phyloP scores from a whole-genome alignment of 1,284 basidiomycete genomes.

The Sanguinoderma infundibulare region DNA sequence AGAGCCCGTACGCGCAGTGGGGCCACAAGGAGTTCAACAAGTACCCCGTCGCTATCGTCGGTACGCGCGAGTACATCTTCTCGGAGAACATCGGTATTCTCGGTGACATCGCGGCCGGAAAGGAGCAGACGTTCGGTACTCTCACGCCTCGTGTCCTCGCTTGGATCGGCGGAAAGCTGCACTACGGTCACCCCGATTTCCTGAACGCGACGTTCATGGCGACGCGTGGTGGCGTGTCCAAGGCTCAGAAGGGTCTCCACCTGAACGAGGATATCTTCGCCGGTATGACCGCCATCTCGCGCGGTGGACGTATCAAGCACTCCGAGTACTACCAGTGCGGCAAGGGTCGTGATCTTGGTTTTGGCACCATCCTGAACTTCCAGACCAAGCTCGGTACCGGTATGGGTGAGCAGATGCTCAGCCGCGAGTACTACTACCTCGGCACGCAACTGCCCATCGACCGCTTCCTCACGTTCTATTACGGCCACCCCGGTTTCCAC shows the following conservation, averaged over 20 bases:
- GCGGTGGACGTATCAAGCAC: slow-evolving; percentile 99
- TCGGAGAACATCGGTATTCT: slow-evolving; percentile 99
- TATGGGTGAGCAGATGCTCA: slow-evolving; percentile 99
- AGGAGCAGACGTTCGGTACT: slow-evolving; percentile 99
- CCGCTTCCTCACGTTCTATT: slow-evolving; percentile 99
- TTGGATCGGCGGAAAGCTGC: slow-evolving; percentile 98
- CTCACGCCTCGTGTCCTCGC: slow-evolving; percentile 95
- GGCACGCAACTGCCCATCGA: slow-evolving; percentile 98
- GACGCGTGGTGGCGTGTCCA: slow-evolving; percentile 98
- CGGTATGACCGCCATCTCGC: slow-evolving; percentile 98
- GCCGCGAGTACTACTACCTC: slow-evolving; percentile 99
- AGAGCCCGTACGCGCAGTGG: slow-evolving; percentile 95
- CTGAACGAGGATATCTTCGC: slow-evolving; percentile 99
- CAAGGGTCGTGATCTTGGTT: slow-evolving; percentile 99
- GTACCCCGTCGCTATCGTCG: slow-evolving; percentile 95
- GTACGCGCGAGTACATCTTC: slow-evolving; percentile 99
- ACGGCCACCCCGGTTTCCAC: slow-evolving; percentile 99
- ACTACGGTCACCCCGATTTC: slow-evolving; percentile 99
- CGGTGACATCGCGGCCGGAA: slow-evolving; percentile 98
- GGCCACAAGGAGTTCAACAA: slow-evolving; percentile 91
- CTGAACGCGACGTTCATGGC: slow-evolving; percentile 98
- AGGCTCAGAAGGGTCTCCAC: slow-evolving; percentile 98
- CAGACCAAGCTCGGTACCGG: slow-evolving; percentile 99
- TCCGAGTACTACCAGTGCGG: slow-evolving; percentile 99
- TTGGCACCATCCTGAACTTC: slow-evolving; percentile 99